A percentile compares a stretch with the other conserved stretches of the same genome.
These are phyloP conservation scores for Talaromyces sp. DNA, from an alignment of 2,329 filamentous ascomycete species.

Conservation along the genomic window DNA sequence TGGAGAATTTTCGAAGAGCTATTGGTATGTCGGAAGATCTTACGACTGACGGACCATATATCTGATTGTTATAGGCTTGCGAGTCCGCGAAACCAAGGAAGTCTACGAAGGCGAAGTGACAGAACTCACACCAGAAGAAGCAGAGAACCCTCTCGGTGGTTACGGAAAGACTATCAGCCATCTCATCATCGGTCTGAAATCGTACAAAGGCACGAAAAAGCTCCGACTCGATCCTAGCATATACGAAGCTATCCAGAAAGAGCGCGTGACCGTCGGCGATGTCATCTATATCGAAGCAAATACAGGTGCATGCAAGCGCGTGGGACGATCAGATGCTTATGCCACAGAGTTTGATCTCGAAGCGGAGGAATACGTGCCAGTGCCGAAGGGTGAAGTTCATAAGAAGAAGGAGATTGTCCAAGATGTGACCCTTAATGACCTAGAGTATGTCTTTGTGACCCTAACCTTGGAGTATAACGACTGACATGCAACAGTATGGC, in stretches of 20 bases:
- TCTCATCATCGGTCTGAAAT: conserved; percentile 89
- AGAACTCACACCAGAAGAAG: conserved; percentile 94
- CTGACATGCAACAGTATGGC: conserved; percentile 57
- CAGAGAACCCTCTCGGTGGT: conserved; percentile 92
- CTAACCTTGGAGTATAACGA: not conserved
- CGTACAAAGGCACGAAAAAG: conserved; percentile 96
- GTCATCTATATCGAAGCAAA: conserved; percentile 99
- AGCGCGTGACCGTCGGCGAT: conserved; percentile 91
- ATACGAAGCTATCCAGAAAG: conserved; percentile 98
- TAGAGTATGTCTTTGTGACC: conserved; percentile 55
- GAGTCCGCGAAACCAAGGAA: conserved; percentile 97
- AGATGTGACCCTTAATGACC: conserved; percentile 93
- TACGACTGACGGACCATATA: not conserved
- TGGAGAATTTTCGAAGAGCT: conserved; percentile 97
- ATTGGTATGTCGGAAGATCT: conserved; percentile 61
- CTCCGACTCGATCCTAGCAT: conserved; percentile 94
- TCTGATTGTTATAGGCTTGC: conserved; percentile 57
- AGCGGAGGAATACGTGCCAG: conserved; percentile 97
- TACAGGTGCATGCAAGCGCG: conserved; percentile 95
- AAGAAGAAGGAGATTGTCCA: conserved; percentile 99
- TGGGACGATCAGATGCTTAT: conserved; percentile 93
- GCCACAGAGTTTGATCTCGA: conserved; percentile 98
- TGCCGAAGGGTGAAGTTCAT: conserved; percentile 97
- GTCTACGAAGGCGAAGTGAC: conserved; percentile 99
- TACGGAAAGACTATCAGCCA: conserved; percentile 98